Conservation (phyloP, 331 rosid species). For the Erythrophleum ivorense region DNA sequence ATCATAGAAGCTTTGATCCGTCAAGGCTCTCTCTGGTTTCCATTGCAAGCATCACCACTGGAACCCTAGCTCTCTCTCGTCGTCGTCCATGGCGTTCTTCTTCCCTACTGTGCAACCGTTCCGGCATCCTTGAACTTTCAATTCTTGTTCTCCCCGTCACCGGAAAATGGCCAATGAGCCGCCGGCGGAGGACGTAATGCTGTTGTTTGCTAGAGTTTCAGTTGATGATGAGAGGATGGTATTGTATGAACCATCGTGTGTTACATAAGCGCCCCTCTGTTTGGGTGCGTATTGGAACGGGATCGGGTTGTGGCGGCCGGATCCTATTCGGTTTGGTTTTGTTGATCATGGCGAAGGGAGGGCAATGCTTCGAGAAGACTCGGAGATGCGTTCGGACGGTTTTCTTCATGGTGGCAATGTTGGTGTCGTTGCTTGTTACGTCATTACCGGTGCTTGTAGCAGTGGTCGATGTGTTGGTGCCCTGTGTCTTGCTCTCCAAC, state of each 20-base stretch:
- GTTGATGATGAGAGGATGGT: not conserved
- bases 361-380: constrained; percentile 68
- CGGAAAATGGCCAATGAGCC: constrained; percentile 50
- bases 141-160: constrained; percentile 6
- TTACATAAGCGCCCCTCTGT: constrained; percentile 35
- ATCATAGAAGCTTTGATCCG: not conserved
- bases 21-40: constrained; percentile 30
- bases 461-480: constrained; percentile 72
- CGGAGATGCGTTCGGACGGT: constrained; percentile 78
- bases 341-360: constrained; percentile 73
- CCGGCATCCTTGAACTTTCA: constrained; percentile 10
- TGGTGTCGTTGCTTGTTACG: constrained; percentile 82
- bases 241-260: too few relatives aligned
- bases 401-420: constrained; percentile 89
- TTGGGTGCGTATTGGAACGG: not conserved
- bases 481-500: constrained; percentile 79
- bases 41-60: constrained; percentile 9
- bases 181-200: constrained; percentile 30
- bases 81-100: constrained; percentile 33
- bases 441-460: constrained; percentile 92
- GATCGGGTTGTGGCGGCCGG: not conserved
- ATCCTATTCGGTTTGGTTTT: constrained; percentile 17
- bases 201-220: constrained; percentile 43
- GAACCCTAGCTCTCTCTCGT: constrained; percentile 37
- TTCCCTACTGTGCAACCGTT: constrained; percentile 11